A percentile compares a stretch with the other conserved stretches of the same genome.
Conservation (phyloP, 2,329 filamentous ascomycete genomes). For the Diaporthe nobilis region DNA sequence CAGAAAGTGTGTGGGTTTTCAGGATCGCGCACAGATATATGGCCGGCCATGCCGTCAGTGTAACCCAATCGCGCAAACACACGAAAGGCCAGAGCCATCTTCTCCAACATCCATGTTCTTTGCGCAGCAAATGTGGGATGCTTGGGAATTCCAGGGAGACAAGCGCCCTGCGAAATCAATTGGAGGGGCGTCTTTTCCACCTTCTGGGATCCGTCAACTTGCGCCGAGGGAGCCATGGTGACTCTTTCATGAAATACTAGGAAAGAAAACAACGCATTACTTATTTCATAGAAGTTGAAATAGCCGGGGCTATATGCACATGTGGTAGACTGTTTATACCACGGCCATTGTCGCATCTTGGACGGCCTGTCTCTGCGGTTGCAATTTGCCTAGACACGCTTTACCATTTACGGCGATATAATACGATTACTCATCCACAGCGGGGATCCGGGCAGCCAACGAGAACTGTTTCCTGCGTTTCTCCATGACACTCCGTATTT, state of each 20-base stretch:
- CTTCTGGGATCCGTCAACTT: not conserved
- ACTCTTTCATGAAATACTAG: too few species aligned
- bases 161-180: not conserved
- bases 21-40: conserved; percentile 59
- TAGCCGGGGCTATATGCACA: too few species aligned
- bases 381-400: not conserved
- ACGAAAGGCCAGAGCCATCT: conserved; percentile 62
- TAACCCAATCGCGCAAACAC: conserved; percentile 63
- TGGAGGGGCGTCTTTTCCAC: not conserved
- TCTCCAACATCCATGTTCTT: conserved; percentile 60
- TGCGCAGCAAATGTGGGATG: not conserved
- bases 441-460: too few species aligned
- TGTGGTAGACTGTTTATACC: too few species aligned
- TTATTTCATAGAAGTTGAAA: too few species aligned
- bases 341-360: too few species aligned
- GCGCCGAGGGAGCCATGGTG: not conserved
- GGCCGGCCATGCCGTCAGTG: conserved; percentile 61
- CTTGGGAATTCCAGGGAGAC: not conserved
- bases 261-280: too few species aligned
- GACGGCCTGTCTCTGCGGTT: too few species aligned
- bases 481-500: not conserved
- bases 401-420: not conserved
- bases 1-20: conserved; percentile 54
- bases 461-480: too few species aligned
- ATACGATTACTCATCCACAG: not conserved